Percentiles rank a stretch among this genome's conserved stretches.
phyloP scores from a whole-genome alignment of 768 basidiomycete species.

The Scleroderma bovista region DNA sequence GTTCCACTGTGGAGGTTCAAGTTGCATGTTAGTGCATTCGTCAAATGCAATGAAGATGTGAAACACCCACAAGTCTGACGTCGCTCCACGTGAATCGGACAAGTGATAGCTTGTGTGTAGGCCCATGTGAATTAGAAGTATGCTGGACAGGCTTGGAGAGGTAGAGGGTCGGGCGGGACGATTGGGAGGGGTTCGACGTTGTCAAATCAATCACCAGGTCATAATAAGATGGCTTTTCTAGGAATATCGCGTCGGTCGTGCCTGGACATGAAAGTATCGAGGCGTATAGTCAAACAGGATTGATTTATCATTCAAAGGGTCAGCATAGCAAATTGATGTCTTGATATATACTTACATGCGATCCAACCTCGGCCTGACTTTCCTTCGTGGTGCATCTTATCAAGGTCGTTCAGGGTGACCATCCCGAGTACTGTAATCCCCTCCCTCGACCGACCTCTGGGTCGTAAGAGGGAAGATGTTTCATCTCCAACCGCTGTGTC shows the following conservation, averaged over 20 bases:
- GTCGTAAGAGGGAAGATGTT: slow-evolving; percentile 26
- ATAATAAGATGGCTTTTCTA: slow-evolving; percentile 75
- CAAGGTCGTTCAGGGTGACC: slow-evolving; percentile 72
- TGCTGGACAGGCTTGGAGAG: slow-evolving; percentile 43
- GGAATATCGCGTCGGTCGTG: slow-evolving; percentile 80
- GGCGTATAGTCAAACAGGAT: background rate
- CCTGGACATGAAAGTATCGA: slow-evolving; percentile 27
- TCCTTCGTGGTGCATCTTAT: slow-evolving; percentile 52
- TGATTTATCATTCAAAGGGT: background rate
- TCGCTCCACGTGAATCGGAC: slow-evolving; percentile 84
- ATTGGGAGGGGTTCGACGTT: slow-evolving; percentile 53
- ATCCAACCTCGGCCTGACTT: slow-evolving; percentile 71
- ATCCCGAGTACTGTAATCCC: slow-evolving; percentile 70
- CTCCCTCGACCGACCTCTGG: slow-evolving; percentile 40
- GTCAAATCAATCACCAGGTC: slow-evolving; percentile 80
- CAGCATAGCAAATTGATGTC: too few species aligned
- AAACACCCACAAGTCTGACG: slow-evolving; percentile 53
- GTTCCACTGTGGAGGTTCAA: slow-evolving; percentile 52
- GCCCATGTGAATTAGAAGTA: slow-evolving; percentile 31
- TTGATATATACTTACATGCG: slow-evolving; percentile 49
- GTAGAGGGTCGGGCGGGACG: slow-evolving; percentile 62
- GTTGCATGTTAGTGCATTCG: background rate
- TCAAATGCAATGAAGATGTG: background rate
- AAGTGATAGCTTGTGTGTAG: slow-evolving; percentile 51
- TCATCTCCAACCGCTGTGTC: background rate